Base-by-base conservation (phyloP, 2,329 filamentous ascomycete genomes). In the Penicillium digitatum region DNA sequence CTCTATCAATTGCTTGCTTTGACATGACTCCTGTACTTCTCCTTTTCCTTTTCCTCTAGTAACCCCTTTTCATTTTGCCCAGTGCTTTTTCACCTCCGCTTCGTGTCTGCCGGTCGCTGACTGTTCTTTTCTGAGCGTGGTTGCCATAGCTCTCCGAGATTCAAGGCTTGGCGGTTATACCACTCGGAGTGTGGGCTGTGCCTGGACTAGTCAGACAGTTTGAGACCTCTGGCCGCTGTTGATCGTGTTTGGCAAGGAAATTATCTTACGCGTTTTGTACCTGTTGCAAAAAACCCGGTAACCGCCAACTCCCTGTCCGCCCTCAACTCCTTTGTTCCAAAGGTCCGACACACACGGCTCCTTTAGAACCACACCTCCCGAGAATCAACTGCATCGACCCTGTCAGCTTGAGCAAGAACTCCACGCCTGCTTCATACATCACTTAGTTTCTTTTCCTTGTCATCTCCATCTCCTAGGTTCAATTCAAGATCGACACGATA, bases 131-230 rank as follows among this genome's bases (percentile, higher is more conserved):
- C 20, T 45, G 14, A 42, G 40, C 31, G 48, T 40, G 47, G 35
- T 31, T n/a, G 37, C 42, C 35, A 34, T 47, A 24, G 52, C 24
- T 52, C 50, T 11, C 47, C 43, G 47, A n/a, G 39, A 51, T 60
- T 48, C 26, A 48, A 48, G 34, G 32, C 49, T 60, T 53, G 56
- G 56, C 46, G 57, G 59, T 54, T 62, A 62, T 63, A 51, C 46
- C 53, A 45, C 54, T 50, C 42, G 49, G 48, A 55, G 61, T 56
- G 61, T 59, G 55, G 55, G 39, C 50, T 56, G 58, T 54, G 45
- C 42, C 55, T 56, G 52, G 56, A 49, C 38, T 52, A 48, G 52
- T 59, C 56, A 57, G 54, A 58, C 56, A 38, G 51, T 56, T 61
- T 54, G 53, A 58, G 45, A 55, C 49, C 44, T 35, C 34, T 56